These are phyloP conservation scores for Oryza brachyantha DNA, from an alignment of 176 grass and related monocot genomes.

Conservation along the genomic window DNA sequence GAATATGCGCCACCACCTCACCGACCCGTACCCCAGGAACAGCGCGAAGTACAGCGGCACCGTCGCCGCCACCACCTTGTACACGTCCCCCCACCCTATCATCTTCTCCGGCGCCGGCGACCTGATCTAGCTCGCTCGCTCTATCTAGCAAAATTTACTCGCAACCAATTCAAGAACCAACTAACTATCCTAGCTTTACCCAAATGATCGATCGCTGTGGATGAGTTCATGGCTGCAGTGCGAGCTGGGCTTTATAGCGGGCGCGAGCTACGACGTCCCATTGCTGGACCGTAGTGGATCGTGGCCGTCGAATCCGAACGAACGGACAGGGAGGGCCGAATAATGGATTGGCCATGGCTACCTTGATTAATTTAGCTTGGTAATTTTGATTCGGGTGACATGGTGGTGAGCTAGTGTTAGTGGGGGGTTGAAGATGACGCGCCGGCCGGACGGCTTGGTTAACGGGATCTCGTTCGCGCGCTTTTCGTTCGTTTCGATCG, in stretches of 20 bases:
- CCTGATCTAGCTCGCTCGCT: too few relatives aligned
- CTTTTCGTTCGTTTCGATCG: neutral
- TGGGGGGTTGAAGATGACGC: slow-evolving; percentile 18
- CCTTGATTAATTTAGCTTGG: neutral
- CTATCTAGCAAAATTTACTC: too few relatives aligned
- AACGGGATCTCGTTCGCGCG: slow-evolving; percentile 17
- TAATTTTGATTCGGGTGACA: slow-evolving; percentile 4
- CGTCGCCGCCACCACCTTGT: slow-evolving; percentile 86
- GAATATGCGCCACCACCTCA: slow-evolving; percentile 94
- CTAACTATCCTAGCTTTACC: neutral
- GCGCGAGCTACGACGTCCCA: neutral
- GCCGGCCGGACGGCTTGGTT: neutral
- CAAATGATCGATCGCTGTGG: neutral
- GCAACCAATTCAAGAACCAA: too few relatives aligned
- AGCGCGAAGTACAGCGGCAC: slow-evolving; percentile 87
- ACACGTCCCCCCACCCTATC: slow-evolving; percentile 77
- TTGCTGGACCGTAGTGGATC: neutral
- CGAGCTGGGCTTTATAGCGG: slow-evolving; percentile 34
- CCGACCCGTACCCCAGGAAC: slow-evolving; percentile 74
- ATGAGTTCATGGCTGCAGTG: neutral
- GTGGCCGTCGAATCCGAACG: slow-evolving; percentile 13
- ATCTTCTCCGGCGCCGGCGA: slow-evolving; percentile 31
- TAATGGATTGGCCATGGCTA: neutral
- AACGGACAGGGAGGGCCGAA: neutral
- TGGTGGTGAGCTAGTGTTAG: neutral